Percentiles rank a stretch among this genome's conserved stretches.
phyloP scores from a whole-genome alignment of 495 filamentous ascomycete genomes.

The Annulohypoxylon bovei region DNA sequence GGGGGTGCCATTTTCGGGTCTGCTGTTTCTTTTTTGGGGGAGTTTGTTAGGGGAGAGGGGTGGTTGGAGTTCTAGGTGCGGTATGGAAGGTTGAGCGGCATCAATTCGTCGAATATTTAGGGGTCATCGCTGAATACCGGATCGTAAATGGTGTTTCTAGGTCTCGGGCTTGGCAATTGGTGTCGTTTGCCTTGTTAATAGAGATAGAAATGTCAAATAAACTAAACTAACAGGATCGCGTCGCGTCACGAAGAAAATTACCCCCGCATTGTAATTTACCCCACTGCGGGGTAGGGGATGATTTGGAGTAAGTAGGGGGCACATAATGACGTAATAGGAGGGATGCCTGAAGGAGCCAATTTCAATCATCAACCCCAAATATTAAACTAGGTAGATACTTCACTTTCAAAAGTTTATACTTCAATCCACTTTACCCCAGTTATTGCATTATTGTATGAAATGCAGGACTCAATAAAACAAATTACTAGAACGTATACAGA shows the following conservation, averaged over 20 bases:
- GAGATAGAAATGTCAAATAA: background rate
- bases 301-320: background rate
- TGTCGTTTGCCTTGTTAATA: background rate
- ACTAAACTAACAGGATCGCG: background rate
- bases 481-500: too few species aligned
- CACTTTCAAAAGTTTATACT: too few species aligned
- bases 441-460: too few species aligned
- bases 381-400: background rate
- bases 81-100: background rate
- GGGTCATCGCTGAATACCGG: background rate
- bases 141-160: too few species aligned
- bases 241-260: slow-evolving; percentile 14
- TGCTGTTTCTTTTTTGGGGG: background rate
- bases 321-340: background rate
- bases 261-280: slow-evolving; percentile 7
- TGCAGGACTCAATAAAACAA: too few species aligned
- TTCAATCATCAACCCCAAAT: background rate
- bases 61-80: background rate
- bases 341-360: background rate
- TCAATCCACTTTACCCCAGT: too few species aligned
- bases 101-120: background rate
- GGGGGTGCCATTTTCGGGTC: slow-evolving; percentile 51
- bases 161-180: background rate
- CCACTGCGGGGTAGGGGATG: slow-evolving; percentile 15
- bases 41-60: background rate